Evolutionary conservation across 805 yeast species (phyloP).

Genomic region (Tetrapisispora nanseiensis): DNA sequence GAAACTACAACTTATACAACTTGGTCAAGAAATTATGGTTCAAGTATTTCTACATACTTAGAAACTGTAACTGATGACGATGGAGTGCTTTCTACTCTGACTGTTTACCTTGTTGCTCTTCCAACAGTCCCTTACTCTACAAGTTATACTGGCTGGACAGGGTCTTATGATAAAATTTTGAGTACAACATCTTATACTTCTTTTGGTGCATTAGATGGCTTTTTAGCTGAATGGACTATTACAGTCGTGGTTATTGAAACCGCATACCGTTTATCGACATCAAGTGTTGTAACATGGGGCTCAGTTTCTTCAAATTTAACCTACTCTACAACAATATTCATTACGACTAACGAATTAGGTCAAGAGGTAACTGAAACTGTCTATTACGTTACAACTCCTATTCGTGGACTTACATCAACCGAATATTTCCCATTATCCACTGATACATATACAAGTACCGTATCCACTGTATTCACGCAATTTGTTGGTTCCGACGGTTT

Average conservation of each 20-base stretch:
- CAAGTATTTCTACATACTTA: background rate
- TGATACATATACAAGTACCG: background rate
- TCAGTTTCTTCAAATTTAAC: background rate
- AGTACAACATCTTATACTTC: background rate
- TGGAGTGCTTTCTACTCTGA: background rate
- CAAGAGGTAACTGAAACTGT: background rate
- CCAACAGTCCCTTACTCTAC: background rate
- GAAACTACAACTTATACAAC: background rate
- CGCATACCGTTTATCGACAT: background rate
- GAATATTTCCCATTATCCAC: background rate
- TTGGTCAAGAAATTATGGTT: background rate
- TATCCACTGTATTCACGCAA: background rate
- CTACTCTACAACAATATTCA: background rate
- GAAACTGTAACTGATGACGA: background rate
- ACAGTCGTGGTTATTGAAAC: background rate
- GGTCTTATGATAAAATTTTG: background rate
- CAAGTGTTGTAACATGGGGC: background rate
- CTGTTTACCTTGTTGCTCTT: background rate
- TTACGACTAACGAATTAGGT: background rate
- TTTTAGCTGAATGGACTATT: slow-evolving; percentile 1
- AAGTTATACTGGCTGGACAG: background rate
- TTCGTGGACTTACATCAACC: background rate
- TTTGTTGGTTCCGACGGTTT: background rate
- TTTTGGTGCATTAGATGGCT: background rate
- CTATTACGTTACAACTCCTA: background rate